Evolutionary conservation across 371 early-diverging fungal species (phyloP).

Genomic region (Mucor mucedo): DNA sequence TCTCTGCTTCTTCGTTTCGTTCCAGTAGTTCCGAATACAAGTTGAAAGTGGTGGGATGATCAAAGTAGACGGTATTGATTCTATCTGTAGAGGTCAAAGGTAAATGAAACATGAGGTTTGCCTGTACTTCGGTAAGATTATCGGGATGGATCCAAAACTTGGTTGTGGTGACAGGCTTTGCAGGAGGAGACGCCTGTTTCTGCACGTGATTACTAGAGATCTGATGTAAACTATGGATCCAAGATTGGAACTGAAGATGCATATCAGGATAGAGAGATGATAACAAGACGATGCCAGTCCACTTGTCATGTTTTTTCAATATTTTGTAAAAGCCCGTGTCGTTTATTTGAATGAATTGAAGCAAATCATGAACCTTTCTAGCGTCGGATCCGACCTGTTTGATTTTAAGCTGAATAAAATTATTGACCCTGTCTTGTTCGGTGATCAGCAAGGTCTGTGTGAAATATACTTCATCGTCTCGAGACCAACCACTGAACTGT

Average conservation of each 20-base stretch:
- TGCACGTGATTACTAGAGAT: not conserved
- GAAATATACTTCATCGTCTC: constrained; percentile 21
- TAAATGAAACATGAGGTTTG: constrained; percentile 27
- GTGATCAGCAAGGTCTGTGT: not conserved
- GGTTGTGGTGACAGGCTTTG: constrained; percentile 50
- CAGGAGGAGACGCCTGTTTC: not conserved
- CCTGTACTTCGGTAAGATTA: constrained; percentile 22
- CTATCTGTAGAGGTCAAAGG: not conserved
- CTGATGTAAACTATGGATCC: not conserved
- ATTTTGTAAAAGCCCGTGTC: constrained; percentile 92
- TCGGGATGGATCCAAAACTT: constrained; percentile 30
- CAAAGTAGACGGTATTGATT: constrained; percentile 24
- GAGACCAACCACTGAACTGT: constrained; percentile 18
- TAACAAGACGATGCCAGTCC: constrained; percentile 53
- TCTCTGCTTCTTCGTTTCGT: constrained; percentile 17
- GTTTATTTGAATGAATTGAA: constrained; percentile 89
- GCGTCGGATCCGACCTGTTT: constrained; percentile 7
- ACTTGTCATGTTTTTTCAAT: constrained; percentile 93
- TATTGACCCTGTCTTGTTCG: constrained; percentile 15
- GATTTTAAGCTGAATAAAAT: constrained; percentile 17
- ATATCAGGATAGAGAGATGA: not conserved
- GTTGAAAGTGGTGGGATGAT: constrained; percentile 9
- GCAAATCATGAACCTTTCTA: constrained; percentile 79
- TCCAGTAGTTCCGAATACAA: constrained; percentile 27
- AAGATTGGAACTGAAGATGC: constrained; percentile 1